Conservation (phyloP, 176 grass and related monocot genomes). For the Pontederia crassipes region DNA sequence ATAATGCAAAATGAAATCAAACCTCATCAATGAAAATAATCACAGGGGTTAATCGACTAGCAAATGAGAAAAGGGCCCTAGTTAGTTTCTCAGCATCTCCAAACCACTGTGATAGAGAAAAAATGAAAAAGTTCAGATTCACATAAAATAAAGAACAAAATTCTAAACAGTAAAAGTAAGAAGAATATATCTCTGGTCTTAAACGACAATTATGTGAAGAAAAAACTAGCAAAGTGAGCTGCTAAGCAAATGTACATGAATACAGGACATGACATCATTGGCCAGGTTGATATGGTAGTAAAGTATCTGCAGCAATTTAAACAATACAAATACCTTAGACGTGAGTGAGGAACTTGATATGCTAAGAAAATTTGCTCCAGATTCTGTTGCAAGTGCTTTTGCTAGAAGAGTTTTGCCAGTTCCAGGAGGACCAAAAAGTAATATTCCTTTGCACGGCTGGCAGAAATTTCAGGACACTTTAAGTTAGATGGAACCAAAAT, state of each 20-base stretch:
- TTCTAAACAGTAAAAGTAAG: background rate
- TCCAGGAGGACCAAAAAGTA: slow-evolving; percentile 95
- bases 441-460: slow-evolving; percentile 96
- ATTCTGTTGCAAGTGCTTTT: slow-evolving; percentile 97
- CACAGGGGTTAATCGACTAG: slow-evolving; percentile 62
- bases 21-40: slow-evolving; percentile 99
- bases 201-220: no score
- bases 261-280: no score
- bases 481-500: background rate
- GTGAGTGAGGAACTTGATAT: slow-evolving; percentile 86
- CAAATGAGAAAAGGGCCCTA: slow-evolving; percentile 96
- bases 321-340: slow-evolving; percentile 60
- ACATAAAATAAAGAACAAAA: background rate
- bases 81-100: slow-evolving; percentile 97
- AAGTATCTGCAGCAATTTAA: background rate
- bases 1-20: slow-evolving; percentile 17
- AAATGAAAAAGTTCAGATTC: slow-evolving; percentile 5
- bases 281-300: background rate
- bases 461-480: background rate
- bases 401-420: slow-evolving; percentile 96
- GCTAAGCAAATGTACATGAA: no score
- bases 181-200: no score
- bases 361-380: slow-evolving; percentile 96
- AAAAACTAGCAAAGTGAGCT: no score
- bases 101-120: slow-evolving; percentile 79